Conservation (phyloP, 352 stramenopile species). For the Phytophthora vignae region DNA sequence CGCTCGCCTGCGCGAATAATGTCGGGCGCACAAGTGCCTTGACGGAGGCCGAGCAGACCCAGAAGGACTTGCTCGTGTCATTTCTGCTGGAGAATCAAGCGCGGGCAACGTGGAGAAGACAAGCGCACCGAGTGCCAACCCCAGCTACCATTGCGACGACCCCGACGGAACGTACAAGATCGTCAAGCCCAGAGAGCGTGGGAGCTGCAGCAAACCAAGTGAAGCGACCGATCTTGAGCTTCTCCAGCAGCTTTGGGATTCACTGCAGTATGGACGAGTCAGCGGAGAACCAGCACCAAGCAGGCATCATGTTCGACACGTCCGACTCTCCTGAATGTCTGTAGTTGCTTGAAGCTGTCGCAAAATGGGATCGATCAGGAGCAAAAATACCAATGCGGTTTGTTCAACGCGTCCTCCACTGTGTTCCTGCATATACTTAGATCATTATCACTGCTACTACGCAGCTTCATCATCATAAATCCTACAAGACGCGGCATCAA, state of each 20-base stretch:
- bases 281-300: constrained; percentile 9
- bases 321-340: constrained; percentile 14
- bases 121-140: not conserved
- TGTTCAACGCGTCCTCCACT: not conserved
- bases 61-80: constrained; percentile 44
- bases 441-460: not conserved
- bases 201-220: not conserved
- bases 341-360: constrained; percentile 3
- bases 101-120: constrained; percentile 63
- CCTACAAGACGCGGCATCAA: constrained; percentile 1
- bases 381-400: constrained; percentile 26
- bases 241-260: constrained; percentile 41
- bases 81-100: constrained; percentile 57
- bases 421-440: constrained; percentile 21
- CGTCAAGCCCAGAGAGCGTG: not conserved
- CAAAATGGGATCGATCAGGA: constrained; percentile 19
- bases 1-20: constrained; percentile 58
- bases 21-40: constrained; percentile 11
- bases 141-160: not conserved
- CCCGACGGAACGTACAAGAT: not conserved
- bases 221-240: constrained; percentile 36
- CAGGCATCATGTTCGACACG: constrained; percentile 46
- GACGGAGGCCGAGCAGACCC: constrained; percentile 12
- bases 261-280: constrained; percentile 31
- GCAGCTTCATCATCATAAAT: constrained; percentile 5